Base-by-base conservation (phyloP, 352 stramenopile genomes). In the Pythium utonaiense region DNA sequence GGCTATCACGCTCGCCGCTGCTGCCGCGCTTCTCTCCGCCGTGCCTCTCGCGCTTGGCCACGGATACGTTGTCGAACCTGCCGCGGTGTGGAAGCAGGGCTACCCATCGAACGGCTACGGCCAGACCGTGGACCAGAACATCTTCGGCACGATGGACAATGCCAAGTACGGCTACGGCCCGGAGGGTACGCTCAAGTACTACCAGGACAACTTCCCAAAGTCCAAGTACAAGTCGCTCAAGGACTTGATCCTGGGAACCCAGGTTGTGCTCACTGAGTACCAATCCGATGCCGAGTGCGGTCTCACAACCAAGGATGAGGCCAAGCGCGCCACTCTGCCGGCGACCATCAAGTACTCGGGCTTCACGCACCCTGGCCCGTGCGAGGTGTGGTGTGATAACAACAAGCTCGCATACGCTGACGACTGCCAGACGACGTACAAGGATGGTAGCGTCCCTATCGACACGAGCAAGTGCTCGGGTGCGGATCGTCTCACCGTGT, bases 321-420 rank as follows among this genome's bases (percentile, higher is more conserved):
- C 44, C 56, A 76, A 76, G 66, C 55, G 64, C 22, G 64, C 45
- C 7, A 69, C 73, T 38, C 53, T 85, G 42, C 73, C 74, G 4
- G 59, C 73, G 13, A 54, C 74, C 52, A 58, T 86, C 38, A 77
- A 66, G 52, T 79, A 73, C 66, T 69, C 73, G 16, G 73, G 77
- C 0, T 88, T 88, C 61, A 79, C 74, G 1, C 80, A 90, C 60
- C 62, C 70, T 0, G 76, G 78, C 8, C 75, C 73, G 25, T 90
- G 80, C 42, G 78, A 90, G 42, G 64, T 78, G 38, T 88, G 77
- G 74, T 86, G 76, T 40, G 78, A 79, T 53, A 70, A 82, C 54
- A 77, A 59, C 58, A 80, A 80, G 47, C 57, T 90, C 30, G 53
- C 73, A 25, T 80, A 73, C 41, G 71, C 75, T 7, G 52, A 74